Conservation (phyloP, 805 yeast genomes). For the Trichomonascus vanleenenianus region DNA sequence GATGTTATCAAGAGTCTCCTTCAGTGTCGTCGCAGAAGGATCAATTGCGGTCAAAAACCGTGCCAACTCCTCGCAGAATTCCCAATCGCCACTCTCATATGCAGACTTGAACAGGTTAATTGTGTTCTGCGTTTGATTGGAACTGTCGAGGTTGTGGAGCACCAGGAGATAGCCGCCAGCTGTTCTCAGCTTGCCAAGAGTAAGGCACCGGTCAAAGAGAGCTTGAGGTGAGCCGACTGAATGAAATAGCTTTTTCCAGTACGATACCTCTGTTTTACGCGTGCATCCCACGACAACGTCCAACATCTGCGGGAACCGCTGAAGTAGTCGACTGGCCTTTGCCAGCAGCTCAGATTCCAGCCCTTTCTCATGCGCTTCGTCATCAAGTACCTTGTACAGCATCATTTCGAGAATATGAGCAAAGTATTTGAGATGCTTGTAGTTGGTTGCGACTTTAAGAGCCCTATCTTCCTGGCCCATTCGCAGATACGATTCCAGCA, state of each 20-base stretch:
- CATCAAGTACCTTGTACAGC: slow-evolving; percentile 29
- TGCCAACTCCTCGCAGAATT: slow-evolving; percentile 32
- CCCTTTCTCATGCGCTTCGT: slow-evolving; percentile 12
- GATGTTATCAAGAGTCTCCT: slow-evolving; percentile 3
- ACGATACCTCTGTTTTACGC: slow-evolving; percentile 48
- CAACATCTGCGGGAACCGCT: slow-evolving; percentile 30
- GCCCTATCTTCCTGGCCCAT: slow-evolving; percentile 17
- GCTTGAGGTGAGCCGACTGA: slow-evolving; percentile 30
- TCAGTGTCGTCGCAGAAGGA: slow-evolving; percentile 10
- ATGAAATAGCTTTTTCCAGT: slow-evolving; percentile 39
- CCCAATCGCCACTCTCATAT: slow-evolving; percentile 26
- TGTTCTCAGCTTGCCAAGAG: slow-evolving; percentile 28
- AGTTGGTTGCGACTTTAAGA: slow-evolving; percentile 23
- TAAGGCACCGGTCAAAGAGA: slow-evolving; percentile 31
- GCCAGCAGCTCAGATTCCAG: slow-evolving; percentile 9
- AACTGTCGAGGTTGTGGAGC: slow-evolving; percentile 26
- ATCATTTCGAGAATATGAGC: slow-evolving; percentile 35
- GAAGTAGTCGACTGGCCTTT: slow-evolving; percentile 23
- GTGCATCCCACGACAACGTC: slow-evolving; percentile 41
- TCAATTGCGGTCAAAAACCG: slow-evolving; percentile 33
- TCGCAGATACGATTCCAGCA: slow-evolving; percentile 25
- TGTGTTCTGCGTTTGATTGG: slow-evolving; percentile 23
- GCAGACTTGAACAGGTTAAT: slow-evolving; percentile 28
- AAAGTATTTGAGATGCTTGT: slow-evolving; percentile 30
- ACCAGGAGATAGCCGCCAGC: slow-evolving; percentile 36